Percentiles rank a stretch among this genome's conserved stretches.
Evolutionary conservation across 371 early-diverging fungal species (phyloP).

Genomic region (Mucor mucedo): DNA sequence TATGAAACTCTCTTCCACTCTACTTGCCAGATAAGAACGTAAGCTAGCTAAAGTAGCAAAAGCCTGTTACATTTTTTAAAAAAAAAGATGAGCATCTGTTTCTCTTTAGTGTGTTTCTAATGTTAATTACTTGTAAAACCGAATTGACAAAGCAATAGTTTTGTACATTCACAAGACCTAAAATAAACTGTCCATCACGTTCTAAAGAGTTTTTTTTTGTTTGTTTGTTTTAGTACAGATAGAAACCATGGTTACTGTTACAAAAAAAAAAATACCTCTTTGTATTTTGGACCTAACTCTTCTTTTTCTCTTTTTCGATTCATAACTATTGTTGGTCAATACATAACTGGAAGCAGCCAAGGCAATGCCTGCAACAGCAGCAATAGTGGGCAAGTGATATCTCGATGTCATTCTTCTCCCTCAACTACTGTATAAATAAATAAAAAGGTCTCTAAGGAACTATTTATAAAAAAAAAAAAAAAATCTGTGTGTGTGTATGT

Average conservation of each 20-base stretch:
- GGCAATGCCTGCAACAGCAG: constrained; percentile 54
- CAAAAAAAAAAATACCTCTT: constrained; percentile 28
- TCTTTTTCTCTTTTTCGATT: constrained; percentile 43
- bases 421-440: too few species aligned
- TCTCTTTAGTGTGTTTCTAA: not conserved
- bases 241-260: too few species aligned
- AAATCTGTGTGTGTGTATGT: not conserved
- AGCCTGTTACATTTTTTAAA: constrained; percentile 37
- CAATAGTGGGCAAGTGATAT: constrained; percentile 54
- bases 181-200: constrained; percentile 52
- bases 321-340: constrained; percentile 31
- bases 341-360: constrained; percentile 55
- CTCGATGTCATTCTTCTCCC: constrained; percentile 34
- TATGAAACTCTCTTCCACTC: too few species aligned
- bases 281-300: constrained; percentile 47
- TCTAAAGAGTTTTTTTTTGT: constrained; percentile 25
- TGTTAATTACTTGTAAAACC: constrained; percentile 71
- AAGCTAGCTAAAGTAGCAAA: constrained; percentile 59
- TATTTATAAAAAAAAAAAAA: not conserved
- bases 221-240: not conserved
- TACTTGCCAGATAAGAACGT: constrained; percentile 51
- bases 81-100: not conserved
- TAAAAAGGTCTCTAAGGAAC: not conserved
- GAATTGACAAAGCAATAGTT: constrained; percentile 92
- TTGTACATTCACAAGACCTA: constrained; percentile 82